Conservation (phyloP, 306 rosid species). For the Citrullus mucosospermus region DNA sequence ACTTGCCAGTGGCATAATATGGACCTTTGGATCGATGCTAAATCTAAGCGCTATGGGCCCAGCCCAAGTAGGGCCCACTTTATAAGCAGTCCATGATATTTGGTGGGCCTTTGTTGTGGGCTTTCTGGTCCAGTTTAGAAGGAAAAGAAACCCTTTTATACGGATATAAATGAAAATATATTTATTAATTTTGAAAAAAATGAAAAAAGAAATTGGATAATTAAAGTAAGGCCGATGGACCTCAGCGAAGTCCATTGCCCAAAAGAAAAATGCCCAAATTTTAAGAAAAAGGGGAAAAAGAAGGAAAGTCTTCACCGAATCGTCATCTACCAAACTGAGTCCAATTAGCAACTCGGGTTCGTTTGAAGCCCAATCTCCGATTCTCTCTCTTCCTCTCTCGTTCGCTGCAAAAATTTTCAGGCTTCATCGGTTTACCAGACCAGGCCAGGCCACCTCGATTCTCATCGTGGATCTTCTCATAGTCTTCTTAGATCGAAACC, state of each 20-base stretch:
- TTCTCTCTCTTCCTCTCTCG: constrained; percentile 22
- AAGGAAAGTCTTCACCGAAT: constrained; percentile 1
- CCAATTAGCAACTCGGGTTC: constrained; percentile 83
- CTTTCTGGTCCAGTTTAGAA: neutral
- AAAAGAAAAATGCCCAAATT: neutral
- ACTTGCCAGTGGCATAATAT: neutral
- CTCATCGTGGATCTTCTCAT: neutral
- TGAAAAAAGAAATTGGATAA: neutral
- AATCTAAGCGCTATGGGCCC: neutral
- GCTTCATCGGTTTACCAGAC: constrained; percentile 29
- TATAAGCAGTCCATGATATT: constrained; percentile 13
- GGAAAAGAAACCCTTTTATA: neutral
- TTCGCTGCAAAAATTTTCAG: constrained; percentile 42
- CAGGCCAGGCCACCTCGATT: constrained; percentile 24
- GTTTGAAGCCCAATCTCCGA: constrained; percentile 65
- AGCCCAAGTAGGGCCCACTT: constrained; percentile 9
- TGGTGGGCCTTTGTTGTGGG: constrained; percentile 25
- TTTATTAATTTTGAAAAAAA: neutral
- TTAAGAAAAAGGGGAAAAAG: neutral
- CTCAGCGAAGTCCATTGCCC: neutral
- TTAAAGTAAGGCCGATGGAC: neutral
- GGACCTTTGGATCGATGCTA: neutral
- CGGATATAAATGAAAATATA: neutral
- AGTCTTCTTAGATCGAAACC: neutral
- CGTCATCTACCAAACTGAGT: constrained; percentile 25